Conservation (phyloP, 805 yeast genomes). For the Cyberlindnera euphorbiae region DNA sequence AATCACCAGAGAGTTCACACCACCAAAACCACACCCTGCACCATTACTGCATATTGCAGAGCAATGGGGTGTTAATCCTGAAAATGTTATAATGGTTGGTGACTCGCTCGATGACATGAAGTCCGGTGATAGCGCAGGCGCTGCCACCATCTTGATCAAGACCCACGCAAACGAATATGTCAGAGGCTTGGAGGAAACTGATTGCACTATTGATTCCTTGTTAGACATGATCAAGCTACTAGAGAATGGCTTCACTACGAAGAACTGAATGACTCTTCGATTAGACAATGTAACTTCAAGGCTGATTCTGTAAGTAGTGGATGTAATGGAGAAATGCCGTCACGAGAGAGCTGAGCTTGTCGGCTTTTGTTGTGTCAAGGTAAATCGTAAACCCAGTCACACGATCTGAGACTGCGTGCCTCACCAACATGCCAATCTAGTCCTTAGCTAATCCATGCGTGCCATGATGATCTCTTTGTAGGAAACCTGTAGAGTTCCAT, state of each 20-base stretch:
- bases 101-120: constrained; percentile 68
- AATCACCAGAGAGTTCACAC: constrained; percentile 58
- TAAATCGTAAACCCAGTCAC: background rate
- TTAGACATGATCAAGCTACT: constrained; percentile 34
- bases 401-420: no score
- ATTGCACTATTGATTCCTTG: constrained; percentile 25
- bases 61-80: constrained; percentile 42
- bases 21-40: constrained; percentile 65
- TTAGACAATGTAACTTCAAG: background rate
- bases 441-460: background rate
- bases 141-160: constrained; percentile 47
- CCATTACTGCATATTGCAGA: constrained; percentile 55
- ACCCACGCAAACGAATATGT: constrained; percentile 47
- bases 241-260: constrained; percentile 30
- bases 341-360: constrained; percentile 10
- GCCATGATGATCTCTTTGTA: no score
- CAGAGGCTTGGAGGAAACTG: constrained; percentile 30
- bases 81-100: constrained; percentile 61
- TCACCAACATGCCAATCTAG: no score
- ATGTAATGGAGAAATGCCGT: constrained; percentile 16
- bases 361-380: constrained; percentile 4
- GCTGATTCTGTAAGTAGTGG: no score
- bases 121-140: constrained; percentile 62
- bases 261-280: background rate
- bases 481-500: no score